A percentile compares a stretch with the other conserved stretches of the same genome.
Evolutionary conservation across 768 basidiomycete genomes (phyloP).

Genomic region (Podaxis sp.): DNA sequence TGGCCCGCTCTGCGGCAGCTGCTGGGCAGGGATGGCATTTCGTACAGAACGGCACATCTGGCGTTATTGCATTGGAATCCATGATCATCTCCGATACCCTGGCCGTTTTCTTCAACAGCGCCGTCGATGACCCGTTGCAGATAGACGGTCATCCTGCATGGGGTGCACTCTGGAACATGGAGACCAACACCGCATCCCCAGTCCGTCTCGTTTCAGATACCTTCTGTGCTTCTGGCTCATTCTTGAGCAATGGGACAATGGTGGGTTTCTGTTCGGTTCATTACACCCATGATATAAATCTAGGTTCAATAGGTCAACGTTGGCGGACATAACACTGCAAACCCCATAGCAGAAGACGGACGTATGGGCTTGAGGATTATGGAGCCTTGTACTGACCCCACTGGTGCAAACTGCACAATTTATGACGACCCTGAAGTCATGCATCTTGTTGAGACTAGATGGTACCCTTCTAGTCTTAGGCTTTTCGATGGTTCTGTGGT

Average conservation of each 20-base stretch:
- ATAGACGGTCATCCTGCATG: conserved; percentile 44
- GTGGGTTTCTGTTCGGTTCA: conserved; percentile 18
- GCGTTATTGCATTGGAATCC: conserved; percentile 28
- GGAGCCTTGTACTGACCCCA: conserved; percentile 35
- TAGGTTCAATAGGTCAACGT: conserved; percentile 25
- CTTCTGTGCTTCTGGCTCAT: conserved; percentile 43
- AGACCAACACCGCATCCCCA: conserved; percentile 36
- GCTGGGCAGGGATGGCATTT: conserved; percentile 25
- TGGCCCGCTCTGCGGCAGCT: not conserved
- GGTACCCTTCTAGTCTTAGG: conserved; percentile 41
- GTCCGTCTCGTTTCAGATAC: conserved; percentile 35
- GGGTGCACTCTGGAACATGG: conserved; percentile 44
- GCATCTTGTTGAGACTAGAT: conserved; percentile 35
- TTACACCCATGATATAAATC: too few species aligned
- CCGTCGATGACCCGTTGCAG: conserved; percentile 38
- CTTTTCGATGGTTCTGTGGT: conserved; percentile 34
- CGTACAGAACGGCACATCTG: conserved; percentile 30
- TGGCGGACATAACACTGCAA: conserved; percentile 30
- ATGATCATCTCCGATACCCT: conserved; percentile 31
- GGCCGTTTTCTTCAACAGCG: conserved; percentile 29
- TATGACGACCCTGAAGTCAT: conserved; percentile 34
- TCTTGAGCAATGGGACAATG: conserved; percentile 42
- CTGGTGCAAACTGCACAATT: conserved; percentile 30
- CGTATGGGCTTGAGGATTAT: conserved; percentile 37
- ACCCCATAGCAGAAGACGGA: conserved; percentile 29